Base-by-base conservation (phyloP, 345 rosid species). In the Populus tremula region DNA sequence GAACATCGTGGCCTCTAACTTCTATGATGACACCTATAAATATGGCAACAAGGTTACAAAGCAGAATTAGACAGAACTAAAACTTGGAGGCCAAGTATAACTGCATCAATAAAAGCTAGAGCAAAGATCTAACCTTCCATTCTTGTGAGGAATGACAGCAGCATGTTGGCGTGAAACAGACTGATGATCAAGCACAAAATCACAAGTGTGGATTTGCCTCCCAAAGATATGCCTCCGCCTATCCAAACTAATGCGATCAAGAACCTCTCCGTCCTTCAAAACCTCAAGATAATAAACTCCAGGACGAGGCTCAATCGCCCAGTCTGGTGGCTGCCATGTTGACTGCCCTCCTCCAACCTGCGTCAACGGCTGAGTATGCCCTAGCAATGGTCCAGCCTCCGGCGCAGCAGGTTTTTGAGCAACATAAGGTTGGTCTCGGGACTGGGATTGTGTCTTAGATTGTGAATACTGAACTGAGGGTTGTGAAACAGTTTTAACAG, bases 111-210 rank as follows among this genome's bases (percentile, higher is more conserved):
- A 5, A n/a, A 67, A 69, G 74, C 35, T 27, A 9, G 20, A 7
- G 35, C 36, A 14, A 50, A 72, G 73, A 81, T 61, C 81, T 63
- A 69, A 92, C 94, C 92, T 90, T 80, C 96, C 96, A 82, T 87
- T 90, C 83, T 85, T 91, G 87, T 91, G 96, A 77, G 92, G 92
- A 81, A 91, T 73, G 4, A 96, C 96, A 53, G 91, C 99, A 16
- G 99, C 98, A 79, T 96, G 99, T 81, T 92, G 97, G 54, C 97
- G 94, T 2, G 97, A 93, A 85, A 88, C 97, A 38, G 93, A 91
- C 83, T 89, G 96, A 79, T 94, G 74, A 81, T 90, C 92, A 74
- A 93, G 98, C 72, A 96, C 98, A 64, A 89, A 93, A 85, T 96
- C 98, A 72, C 98, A 94, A 39, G 89, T 82, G 45, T 85, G 97